A percentile compares a stretch with the other conserved stretches of the same genome.
Conservation (phyloP, 257 asterid species). For the Eucommia ulmoides region DNA sequence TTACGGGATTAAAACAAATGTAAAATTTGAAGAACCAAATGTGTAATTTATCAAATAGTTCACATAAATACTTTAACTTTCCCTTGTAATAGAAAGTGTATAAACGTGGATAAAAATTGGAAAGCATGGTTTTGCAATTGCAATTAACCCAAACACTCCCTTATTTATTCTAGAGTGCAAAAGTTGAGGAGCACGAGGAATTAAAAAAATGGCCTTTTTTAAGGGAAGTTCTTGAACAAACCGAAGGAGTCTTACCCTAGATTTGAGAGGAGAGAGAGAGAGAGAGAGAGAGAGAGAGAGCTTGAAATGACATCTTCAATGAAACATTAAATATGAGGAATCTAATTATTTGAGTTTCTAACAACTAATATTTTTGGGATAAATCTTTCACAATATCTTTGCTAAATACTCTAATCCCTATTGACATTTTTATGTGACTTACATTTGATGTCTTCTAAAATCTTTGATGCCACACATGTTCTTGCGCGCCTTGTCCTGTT, state of each 20-base stretch:
- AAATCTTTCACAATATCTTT: slow-evolving; percentile 30
- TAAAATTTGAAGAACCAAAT: slow-evolving; percentile 11
- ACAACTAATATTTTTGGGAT: slow-evolving; percentile 15
- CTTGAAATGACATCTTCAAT: slow-evolving; percentile 24
- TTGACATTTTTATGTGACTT: slow-evolving; percentile 7
- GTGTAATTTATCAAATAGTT: too few relatives aligned
- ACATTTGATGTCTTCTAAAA: neutral
- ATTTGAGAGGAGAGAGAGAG: slow-evolving; percentile 14
- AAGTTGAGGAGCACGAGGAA: slow-evolving; percentile 18
- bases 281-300: slow-evolving; percentile 9
- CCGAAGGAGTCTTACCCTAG: slow-evolving; percentile 8
- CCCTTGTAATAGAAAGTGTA: too few relatives aligned
- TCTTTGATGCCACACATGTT: slow-evolving; percentile 7
- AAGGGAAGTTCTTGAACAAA: slow-evolving; percentile 8
- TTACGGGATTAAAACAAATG: too few relatives aligned
- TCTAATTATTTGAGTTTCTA: slow-evolving; percentile 29
- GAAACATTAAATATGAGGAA: slow-evolving; percentile 20
- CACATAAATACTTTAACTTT: too few relatives aligned
- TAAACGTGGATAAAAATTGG: too few relatives aligned
- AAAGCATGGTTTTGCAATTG: too few relatives aligned
- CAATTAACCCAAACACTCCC: too few relatives aligned
- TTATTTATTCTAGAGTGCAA: slow-evolving; percentile 7
- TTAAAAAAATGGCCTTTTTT: slow-evolving; percentile 11
- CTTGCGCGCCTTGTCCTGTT: slow-evolving; percentile 8
- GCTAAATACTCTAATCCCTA: slow-evolving; percentile 2